phyloP scores from a whole-genome alignment of 129 eudicot species.

The carrot (Daucus carota) region DH1_v3.0 NC_030387.2:38521001-38521500 shows the following conservation, averaged over 20 bases:
- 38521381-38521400: background rate
- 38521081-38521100: background rate
- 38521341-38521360: background rate
- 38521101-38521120: background rate
- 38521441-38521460: background rate
- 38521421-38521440: background rate
- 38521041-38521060: too few species aligned
- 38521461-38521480: background rate
- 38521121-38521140: background rate
- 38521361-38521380: background rate
- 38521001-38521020: too few species aligned
- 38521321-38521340: background rate
- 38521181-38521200: background rate
- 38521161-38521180: too few species aligned
- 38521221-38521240: background rate
- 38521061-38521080: too few species aligned
- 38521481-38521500: background rate
- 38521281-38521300: background rate
- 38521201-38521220: background rate
- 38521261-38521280: background rate
- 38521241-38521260: background rate
- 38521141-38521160: too few species aligned
- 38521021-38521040: too few species aligned
- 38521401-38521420: background rate
- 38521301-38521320: background rate